Conservation (phyloP, 2,329 filamentous ascomycete species). For the Neonectria punicea region DNA sequence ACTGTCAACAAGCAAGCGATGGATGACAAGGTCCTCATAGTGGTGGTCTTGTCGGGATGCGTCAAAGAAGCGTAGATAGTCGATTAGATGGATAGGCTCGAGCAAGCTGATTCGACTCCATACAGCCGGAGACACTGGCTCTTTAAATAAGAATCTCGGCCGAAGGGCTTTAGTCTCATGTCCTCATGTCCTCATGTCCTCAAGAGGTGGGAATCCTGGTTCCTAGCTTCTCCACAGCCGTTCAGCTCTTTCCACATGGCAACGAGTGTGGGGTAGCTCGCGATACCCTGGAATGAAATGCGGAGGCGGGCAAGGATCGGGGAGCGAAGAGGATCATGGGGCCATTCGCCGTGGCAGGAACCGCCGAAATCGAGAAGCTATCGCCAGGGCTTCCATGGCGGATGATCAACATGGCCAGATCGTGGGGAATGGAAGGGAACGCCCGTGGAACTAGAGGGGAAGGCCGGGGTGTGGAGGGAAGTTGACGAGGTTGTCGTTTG, state of each 20-base stretch:
- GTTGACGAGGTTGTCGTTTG: not conserved
- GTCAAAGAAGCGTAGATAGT: not conserved
- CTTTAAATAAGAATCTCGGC: slow-evolving; percentile 5
- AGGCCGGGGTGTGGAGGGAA: not conserved
- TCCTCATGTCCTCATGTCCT: not conserved
- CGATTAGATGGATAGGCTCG: not conserved
- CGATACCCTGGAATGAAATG: not conserved
- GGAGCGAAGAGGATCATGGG: not conserved
- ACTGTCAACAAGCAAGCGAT: slow-evolving; percentile 17
- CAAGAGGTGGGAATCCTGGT: not conserved
- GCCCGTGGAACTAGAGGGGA: not conserved
- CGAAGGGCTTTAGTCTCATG: not conserved
- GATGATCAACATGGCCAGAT: not conserved
- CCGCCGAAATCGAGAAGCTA: slow-evolving; percentile 13
- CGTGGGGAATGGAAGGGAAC: slow-evolving; percentile 8
- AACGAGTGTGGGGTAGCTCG: slow-evolving; percentile 13
- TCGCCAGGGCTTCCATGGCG: not conserved
- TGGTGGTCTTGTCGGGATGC: not conserved
- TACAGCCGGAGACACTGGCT: not conserved
- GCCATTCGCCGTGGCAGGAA: slow-evolving; percentile 1
- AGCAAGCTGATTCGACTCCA: not conserved
- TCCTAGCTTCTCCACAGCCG: slow-evolving; percentile 4
- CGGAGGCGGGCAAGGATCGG: not conserved
- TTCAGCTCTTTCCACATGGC: slow-evolving; percentile 19
- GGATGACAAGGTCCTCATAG: slow-evolving; percentile 14